Base-by-base conservation (phyloP, 371 early-diverging fungal species). In the Mortierella sp. region DNA sequence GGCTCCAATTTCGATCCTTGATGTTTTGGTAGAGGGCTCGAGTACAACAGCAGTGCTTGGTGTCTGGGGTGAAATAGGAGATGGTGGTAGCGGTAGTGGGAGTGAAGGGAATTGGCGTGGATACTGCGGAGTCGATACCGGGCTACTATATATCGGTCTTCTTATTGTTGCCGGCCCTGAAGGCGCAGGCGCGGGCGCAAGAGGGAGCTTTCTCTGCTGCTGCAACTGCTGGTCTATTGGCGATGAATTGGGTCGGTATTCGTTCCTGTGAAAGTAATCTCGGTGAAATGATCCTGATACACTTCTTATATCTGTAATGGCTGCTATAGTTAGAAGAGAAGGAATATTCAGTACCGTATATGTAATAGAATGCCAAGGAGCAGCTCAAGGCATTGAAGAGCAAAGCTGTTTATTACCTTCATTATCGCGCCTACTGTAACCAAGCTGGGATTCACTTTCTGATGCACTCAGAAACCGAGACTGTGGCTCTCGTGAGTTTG, bases 1-100 rank as follows among this genome's bases (percentile, higher is more conserved):
- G n/a, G 50, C n/a, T 8, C n/a, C 16, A 4, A 59, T 38, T 19
- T n/a, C 40, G 38, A 59, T 16, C 38, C 16, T 63, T 32, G 48
- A 13, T n/a, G 13, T 15, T 38, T 50, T 53, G 10, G 40, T 50
- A 16, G 50, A 50, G n/a, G 16, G n/a, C n/a, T 50, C 50, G n/a
- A 21, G 8, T n/a, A 16, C n/a, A n/a, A 50, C 8, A 11, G 15
- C 45, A 5, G 50, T 50, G n/a, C n/a, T 24, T 21, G 40, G 38
- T 2, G n/a, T n/a, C 24, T 55, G 65, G 9, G 65, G 65, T 3
- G 65, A 65, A 22, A 53, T 65, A 36, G 65, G 65, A 28, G 65
- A 65, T 4, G 55, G 65, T 15, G 55, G 55, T n/a, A 55, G 41
- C 10, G 65, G 50, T 13, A 32, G 43, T 32, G 55, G 22, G n/a